Base-by-base conservation (phyloP, 192 early-diverging fungal genomes). In the Umbelopsis vinacea region DNA sequence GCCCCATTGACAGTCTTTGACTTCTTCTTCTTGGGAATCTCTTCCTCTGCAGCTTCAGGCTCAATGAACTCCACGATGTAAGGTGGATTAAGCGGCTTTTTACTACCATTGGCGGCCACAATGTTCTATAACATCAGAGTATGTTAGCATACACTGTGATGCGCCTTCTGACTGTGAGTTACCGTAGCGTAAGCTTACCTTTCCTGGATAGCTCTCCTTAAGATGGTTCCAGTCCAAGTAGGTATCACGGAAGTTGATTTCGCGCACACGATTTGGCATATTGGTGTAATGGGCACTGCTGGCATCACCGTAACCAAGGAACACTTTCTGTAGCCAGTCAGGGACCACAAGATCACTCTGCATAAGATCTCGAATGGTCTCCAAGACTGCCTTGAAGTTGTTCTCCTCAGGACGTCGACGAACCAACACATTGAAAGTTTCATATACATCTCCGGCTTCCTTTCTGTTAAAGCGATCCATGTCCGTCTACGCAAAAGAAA, bases 241-340 rank as follows among this genome's bases (percentile, higher is more conserved):
- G 4, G 96, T 97, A 74, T 97, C 94, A 19, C 92, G 83, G 74
- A 98, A 91, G 68, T 94, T 85, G 46, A 98, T 85, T n/a, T 81
- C 81, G 15, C 76, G 76, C 0, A 88, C 71, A 7, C 76, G 81
- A 15, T 85, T 80, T 46, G 82, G 71, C 67, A 94, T 79, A n/a
- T 86, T 79, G 17, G 84, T 84, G 74, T 91, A 96, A 63, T 89
- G 82, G 3, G 93, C 92, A 67, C 87, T 89, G 23, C 80, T 82
- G 2, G 95, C 94, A 71, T 99, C 93, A 67, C 97, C 98, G 75
- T 99, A 99, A 48, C 98, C 98, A 24, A 99, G 83, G 46, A 98
- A 93, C 3, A 95, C 89, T 46, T 96, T 86, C 19, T 92, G 85
- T 21, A 99, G 80, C 98, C 98, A 99, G 11, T 88, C 87, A 10